Evolutionary conservation across 805 yeast genomes (phyloP).

Genomic region (Yamadazyma insecticola): DNA sequence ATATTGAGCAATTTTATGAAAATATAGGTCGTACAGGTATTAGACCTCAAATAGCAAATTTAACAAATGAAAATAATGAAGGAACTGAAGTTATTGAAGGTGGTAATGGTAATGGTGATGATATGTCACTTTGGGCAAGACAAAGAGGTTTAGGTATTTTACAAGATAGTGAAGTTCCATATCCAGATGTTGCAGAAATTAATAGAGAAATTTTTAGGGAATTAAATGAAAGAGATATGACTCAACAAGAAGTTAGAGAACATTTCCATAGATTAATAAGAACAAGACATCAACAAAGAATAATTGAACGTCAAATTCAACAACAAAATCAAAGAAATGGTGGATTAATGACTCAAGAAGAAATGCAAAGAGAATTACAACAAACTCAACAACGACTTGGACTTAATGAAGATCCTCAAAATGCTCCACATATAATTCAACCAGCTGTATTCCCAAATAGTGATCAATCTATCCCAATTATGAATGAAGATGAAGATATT

Average conservation of each 20-base stretch:
- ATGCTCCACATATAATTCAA: constrained; percentile 40
- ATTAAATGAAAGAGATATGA: constrained; percentile 23
- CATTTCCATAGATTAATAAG: constrained; percentile 26
- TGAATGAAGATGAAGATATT: constrained; percentile 17
- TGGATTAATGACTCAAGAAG: constrained; percentile 4
- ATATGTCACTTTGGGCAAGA: constrained; percentile 21
- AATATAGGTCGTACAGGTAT: not conserved
- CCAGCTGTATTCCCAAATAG: constrained; percentile 37
- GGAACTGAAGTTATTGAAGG: not conserved
- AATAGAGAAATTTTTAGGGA: constrained; percentile 30
- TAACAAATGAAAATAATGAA: constrained; percentile 1
- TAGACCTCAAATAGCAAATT: not conserved
- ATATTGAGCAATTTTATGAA: no score
- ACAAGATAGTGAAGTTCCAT: constrained; percentile 10
- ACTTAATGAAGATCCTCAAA: constrained; percentile 9
- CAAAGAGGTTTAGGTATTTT: constrained; percentile 27
- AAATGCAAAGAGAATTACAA: not conserved
- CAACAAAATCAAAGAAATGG: not conserved
- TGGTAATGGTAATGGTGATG: constrained; percentile 15
- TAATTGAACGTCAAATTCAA: constrained; percentile 7
- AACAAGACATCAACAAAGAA: constrained; percentile 23
- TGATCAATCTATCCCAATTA: constrained; percentile 14
- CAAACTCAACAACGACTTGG: not conserved
- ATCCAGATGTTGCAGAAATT: constrained; percentile 21
- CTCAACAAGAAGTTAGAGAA: constrained; percentile 30